Conservation (phyloP, 192 early-diverging fungal species). For the Coemansia sp. region DNA sequence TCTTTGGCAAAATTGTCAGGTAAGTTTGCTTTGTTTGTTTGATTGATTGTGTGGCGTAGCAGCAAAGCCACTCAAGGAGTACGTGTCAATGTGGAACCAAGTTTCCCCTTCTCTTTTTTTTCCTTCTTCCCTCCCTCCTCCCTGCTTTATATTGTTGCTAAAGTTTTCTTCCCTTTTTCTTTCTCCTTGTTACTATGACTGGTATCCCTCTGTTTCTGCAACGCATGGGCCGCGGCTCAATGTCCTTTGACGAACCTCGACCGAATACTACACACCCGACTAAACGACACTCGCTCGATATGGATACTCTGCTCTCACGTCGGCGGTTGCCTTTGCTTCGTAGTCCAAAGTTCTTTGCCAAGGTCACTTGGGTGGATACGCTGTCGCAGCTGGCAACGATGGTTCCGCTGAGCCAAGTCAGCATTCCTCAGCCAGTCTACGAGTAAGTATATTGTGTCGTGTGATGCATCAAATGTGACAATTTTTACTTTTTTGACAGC, state of each 20-base stretch:
- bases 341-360: constrained; percentile 90
- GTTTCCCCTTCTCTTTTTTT: not conserved
- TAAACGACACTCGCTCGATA: constrained; percentile 19
- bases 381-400: constrained; percentile 66
- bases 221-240: constrained; percentile 30
- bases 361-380: constrained; percentile 79
- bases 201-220: constrained; percentile 28
- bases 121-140: not conserved
- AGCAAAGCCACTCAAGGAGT: not conserved
- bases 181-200: constrained; percentile 10
- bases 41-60: not conserved
- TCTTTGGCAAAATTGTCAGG: constrained; percentile 48
- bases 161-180: not conserved
- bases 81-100: not conserved
- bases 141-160: not conserved
- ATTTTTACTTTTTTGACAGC: not conserved
- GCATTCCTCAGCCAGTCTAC: constrained; percentile 63
- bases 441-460: constrained; percentile 27
- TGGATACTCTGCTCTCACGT: not conserved
- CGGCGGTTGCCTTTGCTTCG: not conserved
- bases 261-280: not conserved
- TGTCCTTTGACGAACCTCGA: constrained; percentile 27
- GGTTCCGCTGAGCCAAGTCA: constrained; percentile 73
- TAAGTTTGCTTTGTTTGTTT: constrained; percentile 16
- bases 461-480: not conserved